Evolutionary conservation across 805 yeast species (phyloP), one percentile per base, ranked within the genome.

Genomic region (Lipomyces yamanashiensis): DNA sequence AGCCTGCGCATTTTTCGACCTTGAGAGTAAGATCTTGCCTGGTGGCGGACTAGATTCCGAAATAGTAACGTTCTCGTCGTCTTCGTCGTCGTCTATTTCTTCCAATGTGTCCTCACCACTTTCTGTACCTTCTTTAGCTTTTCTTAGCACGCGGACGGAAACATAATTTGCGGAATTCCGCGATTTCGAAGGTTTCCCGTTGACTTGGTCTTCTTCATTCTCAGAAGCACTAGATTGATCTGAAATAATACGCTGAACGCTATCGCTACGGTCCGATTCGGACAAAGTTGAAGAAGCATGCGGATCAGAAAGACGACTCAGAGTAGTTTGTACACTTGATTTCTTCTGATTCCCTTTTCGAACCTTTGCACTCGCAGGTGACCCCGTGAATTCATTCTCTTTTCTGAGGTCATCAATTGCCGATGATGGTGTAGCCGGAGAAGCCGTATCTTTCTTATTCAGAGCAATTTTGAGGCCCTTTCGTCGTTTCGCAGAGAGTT

Each of bases 401-500:
- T 45, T 45, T 21, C 17, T 36, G n/a, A 28, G 10, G 2, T 12
- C n/a, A 39, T n/a, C 47, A 17, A 12, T 10, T 10, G 44, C 33
- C 17, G 45, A 17, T 17, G 55, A 6, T 36, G 41, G 44, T 37
- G 40, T 28, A 28, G 57, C 40, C 9, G 36, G 37, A 36, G 41
- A 8, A n/a, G n/a, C 55, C 41, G 55, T 55, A 10, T 36, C 43
- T 19, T 15, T 13, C 6, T 21, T 36, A 7, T n/a, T 21, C 10
- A 43, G 28, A 34, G 54, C 41, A 9, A 43, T 36, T 34, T 55
- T 54, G n/a, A 36, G 44, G 23, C 17, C 77, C 78, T 61, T 74
- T 69, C 34, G 78, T 52, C 85, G 88, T 66, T 81, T 84, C 71
- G 82, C 84, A 52, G 67, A 34, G 54, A 84, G 77, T 70, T 84